phyloP scores from a whole-genome alignment of 495 filamentous ascomycete genomes.

The Mytilinidion resinicola region DNA sequence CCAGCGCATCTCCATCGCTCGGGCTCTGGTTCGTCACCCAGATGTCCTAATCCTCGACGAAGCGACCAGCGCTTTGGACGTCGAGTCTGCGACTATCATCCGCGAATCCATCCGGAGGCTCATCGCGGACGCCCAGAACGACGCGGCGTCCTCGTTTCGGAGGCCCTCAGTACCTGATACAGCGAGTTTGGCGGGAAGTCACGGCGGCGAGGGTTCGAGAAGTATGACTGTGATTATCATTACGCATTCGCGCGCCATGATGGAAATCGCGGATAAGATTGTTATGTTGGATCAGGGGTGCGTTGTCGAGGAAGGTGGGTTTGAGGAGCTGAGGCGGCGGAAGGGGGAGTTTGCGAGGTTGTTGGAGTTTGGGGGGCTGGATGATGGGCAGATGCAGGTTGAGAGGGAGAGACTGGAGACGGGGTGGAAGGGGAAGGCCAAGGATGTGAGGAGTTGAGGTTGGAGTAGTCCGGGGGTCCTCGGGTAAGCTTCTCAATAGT shows the following conservation, averaged over 20 bases:
- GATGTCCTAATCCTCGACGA: conserved; percentile 78
- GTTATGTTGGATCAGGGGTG: conserved; percentile 62
- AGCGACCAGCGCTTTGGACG: conserved; percentile 76
- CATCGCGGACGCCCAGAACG: conserved; percentile 28
- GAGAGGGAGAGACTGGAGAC: neutral
- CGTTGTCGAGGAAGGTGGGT: conserved; percentile 61
- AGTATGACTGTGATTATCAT: conserved; percentile 61
- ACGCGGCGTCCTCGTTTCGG: conserved; percentile 21
- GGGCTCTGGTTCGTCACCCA: conserved; percentile 66
- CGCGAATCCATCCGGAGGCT: conserved; percentile 54
- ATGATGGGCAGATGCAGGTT: neutral
- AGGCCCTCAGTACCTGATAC: too few species aligned
- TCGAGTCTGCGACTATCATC: conserved; percentile 59
- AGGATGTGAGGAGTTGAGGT: neutral
- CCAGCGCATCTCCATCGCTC: conserved; percentile 74
- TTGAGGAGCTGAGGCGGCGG: conserved; percentile 45
- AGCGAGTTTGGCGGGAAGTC: conserved; percentile 5
- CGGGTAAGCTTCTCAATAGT: neutral
- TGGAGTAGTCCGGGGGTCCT: too few species aligned
- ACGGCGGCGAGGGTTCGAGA: neutral
- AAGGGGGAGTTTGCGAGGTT: conserved; percentile 39
- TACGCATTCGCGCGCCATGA: conserved; percentile 78
- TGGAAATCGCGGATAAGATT: conserved; percentile 65
- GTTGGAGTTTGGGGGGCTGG: conserved; percentile 24
- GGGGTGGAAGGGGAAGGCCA: conserved; percentile 1